Conservation (phyloP, 495 filamentous ascomycete species). For the Saxophila tyrrhenica region DNA sequence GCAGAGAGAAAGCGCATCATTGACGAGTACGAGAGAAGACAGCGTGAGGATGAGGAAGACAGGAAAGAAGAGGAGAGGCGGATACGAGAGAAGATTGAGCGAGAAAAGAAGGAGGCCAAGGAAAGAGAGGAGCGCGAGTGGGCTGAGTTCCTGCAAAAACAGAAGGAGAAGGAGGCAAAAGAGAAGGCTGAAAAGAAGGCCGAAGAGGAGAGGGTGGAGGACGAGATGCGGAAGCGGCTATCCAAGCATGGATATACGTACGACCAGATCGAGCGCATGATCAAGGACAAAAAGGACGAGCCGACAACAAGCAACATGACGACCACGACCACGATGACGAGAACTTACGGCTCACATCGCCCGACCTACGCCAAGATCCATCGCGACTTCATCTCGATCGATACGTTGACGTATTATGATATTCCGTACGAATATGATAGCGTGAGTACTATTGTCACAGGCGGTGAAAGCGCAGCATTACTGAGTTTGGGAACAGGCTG, state of each 20-base stretch:
- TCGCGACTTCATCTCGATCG: slow-evolving; percentile 27
- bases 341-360: background rate
- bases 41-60: slow-evolving; percentile 21
- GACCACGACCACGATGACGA: slow-evolving; percentile 3
- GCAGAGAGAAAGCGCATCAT: slow-evolving; percentile 21
- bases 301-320: slow-evolving; percentile 2
- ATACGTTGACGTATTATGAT: slow-evolving; percentile 31
- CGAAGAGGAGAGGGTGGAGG: slow-evolving; percentile 35
- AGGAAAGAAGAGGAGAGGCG: slow-evolving; percentile 20
- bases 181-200: slow-evolving; percentile 27
- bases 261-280: slow-evolving; percentile 28
- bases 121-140: slow-evolving; percentile 26
- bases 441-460: slow-evolving; percentile 22
- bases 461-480: background rate
- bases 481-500: slow-evolving; percentile 14
- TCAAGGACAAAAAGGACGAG: background rate
- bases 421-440: slow-evolving; percentile 30
- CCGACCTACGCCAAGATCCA: slow-evolving; percentile 31
- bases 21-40: slow-evolving; percentile 25
- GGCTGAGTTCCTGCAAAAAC: slow-evolving; percentile 22
- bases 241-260: slow-evolving; percentile 28
- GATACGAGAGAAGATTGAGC: slow-evolving; percentile 21
- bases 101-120: slow-evolving; percentile 25
- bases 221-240: slow-evolving; percentile 25
- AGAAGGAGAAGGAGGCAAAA: slow-evolving; percentile 28